Conservation (phyloP, 805 yeast genomes). For the Candida silvicultrix region DNA sequence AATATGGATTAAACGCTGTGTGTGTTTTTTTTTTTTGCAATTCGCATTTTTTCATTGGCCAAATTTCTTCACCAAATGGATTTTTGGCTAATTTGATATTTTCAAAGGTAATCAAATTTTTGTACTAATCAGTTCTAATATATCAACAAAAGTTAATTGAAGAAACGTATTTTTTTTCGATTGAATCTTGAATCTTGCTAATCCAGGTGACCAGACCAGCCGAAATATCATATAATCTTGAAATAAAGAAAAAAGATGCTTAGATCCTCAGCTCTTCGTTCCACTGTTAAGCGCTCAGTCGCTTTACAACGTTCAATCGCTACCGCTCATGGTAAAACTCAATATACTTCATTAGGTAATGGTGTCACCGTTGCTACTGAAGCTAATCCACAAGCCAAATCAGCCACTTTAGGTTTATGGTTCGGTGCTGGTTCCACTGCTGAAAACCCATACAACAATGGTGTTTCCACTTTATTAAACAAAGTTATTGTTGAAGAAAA, state of each 20-base stretch:
- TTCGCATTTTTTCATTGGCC: constrained; percentile 11
- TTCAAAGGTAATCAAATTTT: not conserved
- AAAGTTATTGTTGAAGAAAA: constrained; percentile 36
- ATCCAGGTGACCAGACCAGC: constrained; percentile 1
- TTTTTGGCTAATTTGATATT: not conserved
- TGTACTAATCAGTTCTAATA: not conserved
- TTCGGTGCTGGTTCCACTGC: constrained; percentile 74
- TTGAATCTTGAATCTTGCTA: not conserved
- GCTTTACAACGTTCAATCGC: constrained; percentile 45
- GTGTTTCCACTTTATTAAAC: constrained; percentile 64
- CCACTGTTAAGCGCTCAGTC: constrained; percentile 9
- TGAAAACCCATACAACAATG: constrained; percentile 78
- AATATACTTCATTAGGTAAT: constrained; percentile 65
- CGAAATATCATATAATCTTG: not conserved
- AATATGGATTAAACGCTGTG: not conserved
- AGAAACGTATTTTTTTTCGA: not conserved
- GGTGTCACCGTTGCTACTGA: constrained; percentile 74
- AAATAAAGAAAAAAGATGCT: constrained; percentile 14
- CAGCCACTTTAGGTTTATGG: constrained; percentile 64
- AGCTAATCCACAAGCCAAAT: constrained; percentile 43
- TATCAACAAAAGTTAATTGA: not conserved
- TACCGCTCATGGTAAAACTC: constrained; percentile 52
- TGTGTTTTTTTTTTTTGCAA: constrained; percentile 10
- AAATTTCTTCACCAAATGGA: not conserved
- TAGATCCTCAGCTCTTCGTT: constrained; percentile 18